These are phyloP conservation scores for Alternaria postmessia DNA, from an alignment of 2,329 filamentous ascomycete genomes.

Conservation along the genomic window DNA sequence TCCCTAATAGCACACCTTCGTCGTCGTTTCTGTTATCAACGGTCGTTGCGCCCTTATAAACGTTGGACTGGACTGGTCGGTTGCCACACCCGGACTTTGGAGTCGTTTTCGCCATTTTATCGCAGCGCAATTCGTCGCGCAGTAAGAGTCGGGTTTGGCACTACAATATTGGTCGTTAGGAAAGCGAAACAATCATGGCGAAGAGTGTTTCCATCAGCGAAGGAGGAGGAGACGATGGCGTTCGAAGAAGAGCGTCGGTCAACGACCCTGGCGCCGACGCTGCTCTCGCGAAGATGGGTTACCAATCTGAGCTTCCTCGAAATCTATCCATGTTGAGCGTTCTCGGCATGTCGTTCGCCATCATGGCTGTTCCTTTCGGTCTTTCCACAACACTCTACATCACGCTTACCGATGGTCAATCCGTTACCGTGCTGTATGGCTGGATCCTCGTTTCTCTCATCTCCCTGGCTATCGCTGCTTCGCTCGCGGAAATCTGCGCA, in stretches of 20 bases:
- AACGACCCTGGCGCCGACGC: constrained; percentile 62
- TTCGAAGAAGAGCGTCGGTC: constrained; percentile 24
- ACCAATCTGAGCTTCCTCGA: constrained; percentile 71
- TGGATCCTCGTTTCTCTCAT: constrained; percentile 73
- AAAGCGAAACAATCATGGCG: constrained; percentile 18
- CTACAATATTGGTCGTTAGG: background rate
- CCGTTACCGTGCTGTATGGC: constrained; percentile 74
- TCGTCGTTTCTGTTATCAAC: background rate
- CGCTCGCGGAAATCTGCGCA: constrained; percentile 78
- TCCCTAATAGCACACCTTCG: background rate
- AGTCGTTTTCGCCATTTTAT: background rate
- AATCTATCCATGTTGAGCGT: constrained; percentile 75
- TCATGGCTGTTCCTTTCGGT: constrained; percentile 76
- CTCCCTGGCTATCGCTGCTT: constrained; percentile 72
- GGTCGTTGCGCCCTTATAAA: background rate
- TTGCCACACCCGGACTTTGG: background rate
- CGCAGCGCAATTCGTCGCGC: background rate
- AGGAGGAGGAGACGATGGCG: constrained; percentile 14
- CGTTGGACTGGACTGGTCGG: background rate
- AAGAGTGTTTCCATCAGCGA: constrained; percentile 30
- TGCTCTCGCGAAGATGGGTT: constrained; percentile 71
- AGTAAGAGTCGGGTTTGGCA: constrained; percentile 8
- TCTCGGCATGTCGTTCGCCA: constrained; percentile 74
- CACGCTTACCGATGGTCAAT: constrained; percentile 72
- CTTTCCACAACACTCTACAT: constrained; percentile 74